phyloP scores from a whole-genome alignment of 306 rosid species.

The Fragaria iinumae region DNA sequence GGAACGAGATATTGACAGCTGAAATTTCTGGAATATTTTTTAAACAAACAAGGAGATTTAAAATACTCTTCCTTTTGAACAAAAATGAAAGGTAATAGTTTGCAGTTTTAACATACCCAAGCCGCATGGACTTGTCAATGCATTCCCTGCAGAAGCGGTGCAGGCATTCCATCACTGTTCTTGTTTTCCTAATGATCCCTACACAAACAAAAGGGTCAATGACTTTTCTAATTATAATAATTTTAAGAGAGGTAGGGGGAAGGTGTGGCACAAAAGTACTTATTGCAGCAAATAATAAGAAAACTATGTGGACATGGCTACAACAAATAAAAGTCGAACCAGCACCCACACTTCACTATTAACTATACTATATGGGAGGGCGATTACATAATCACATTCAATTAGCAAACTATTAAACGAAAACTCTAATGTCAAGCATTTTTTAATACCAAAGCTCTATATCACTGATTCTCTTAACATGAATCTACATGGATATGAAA shows the following conservation, averaged over 20 bases:
- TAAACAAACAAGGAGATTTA: background rate
- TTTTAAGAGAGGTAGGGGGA: background rate
- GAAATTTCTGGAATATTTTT: conserved; percentile 13
- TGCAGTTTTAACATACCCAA: conserved; percentile 48
- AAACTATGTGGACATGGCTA: background rate
- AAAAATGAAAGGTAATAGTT: conserved; percentile 4
- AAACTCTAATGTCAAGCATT: background rate
- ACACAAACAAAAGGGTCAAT: conserved; percentile 23
- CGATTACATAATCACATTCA: background rate
- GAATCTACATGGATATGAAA: background rate
- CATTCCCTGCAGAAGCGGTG: conserved; percentile 92
- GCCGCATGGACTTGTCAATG: conserved; percentile 88
- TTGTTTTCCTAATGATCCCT: conserved; percentile 85
- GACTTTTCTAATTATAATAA: background rate
- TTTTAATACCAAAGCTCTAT: background rate
- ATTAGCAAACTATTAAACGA: background rate
- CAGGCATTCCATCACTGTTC: conserved; percentile 85
- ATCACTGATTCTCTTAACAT: background rate
- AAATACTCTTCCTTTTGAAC: background rate
- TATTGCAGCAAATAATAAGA: background rate
- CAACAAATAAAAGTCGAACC: background rate
- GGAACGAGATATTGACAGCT: background rate
- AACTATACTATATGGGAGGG: background rate
- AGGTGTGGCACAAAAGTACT: background rate
- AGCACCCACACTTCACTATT: background rate